Evolutionary conservation across 805 yeast species (phyloP).

Genomic region (Candida silvatica): DNA sequence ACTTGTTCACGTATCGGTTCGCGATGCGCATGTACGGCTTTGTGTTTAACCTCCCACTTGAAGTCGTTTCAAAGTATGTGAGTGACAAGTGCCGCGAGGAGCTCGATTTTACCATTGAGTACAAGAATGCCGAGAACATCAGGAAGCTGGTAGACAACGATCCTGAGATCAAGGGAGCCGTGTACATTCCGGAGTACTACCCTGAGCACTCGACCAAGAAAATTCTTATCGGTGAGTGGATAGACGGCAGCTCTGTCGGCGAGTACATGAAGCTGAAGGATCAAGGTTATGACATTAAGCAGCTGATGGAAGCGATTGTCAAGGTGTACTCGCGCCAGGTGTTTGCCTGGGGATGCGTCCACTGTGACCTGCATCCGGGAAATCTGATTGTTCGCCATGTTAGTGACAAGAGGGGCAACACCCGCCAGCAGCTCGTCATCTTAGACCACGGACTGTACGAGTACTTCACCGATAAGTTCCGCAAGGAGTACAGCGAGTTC

Average conservation of each 20-base stretch:
- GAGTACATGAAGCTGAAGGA: conserved; percentile 33
- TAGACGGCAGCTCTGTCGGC: conserved; percentile 58
- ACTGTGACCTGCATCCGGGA: conserved; percentile 80
- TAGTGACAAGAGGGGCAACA: not conserved
- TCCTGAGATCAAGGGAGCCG: conserved; percentile 27
- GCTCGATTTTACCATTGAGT: conserved; percentile 51
- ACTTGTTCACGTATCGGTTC: conserved; percentile 47
- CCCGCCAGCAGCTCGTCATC: conserved; percentile 48
- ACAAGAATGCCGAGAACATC: conserved; percentile 39
- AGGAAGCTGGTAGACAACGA: conserved; percentile 33
- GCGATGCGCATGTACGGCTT: conserved; percentile 45
- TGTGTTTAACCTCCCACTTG: conserved; percentile 57
- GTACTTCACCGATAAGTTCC: conserved; percentile 38
- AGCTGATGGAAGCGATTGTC: conserved; percentile 42
- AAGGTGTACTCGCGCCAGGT: conserved; percentile 48
- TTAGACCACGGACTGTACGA: conserved; percentile 73
- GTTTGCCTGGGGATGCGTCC: conserved; percentile 60
- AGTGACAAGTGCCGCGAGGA: conserved; percentile 51
- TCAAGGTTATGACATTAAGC: conserved; percentile 28
- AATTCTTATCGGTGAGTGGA: conserved; percentile 66
- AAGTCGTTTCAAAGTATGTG: conserved; percentile 46
- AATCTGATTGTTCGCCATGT: conserved; percentile 48
- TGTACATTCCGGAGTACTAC: conserved; percentile 50
- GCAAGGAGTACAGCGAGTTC: conserved; percentile 46
- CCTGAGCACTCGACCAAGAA: conserved; percentile 36